A percentile compares a stretch with the other conserved stretches of the same genome.
Conservation (phyloP, 106 monocot species). For the Narthecium ossifragum region DNA sequence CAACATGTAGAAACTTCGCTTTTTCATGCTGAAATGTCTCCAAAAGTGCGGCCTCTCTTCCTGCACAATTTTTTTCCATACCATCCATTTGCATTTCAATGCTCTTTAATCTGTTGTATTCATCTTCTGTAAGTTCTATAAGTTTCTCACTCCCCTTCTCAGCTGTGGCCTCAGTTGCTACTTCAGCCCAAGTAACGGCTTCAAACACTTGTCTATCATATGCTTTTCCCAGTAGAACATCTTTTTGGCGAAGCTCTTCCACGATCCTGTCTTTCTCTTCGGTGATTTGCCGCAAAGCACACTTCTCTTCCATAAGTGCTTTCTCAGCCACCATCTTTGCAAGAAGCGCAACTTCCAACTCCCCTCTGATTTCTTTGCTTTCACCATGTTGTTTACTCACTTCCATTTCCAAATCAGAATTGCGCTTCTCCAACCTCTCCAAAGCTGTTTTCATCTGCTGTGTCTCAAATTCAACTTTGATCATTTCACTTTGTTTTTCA, state of each 20-base stretch:
- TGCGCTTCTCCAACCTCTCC: slow-evolving; percentile 31
- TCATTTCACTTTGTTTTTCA: slow-evolving; percentile 22
- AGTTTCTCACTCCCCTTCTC: slow-evolving; percentile 26
- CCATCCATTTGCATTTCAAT: slow-evolving; percentile 20
- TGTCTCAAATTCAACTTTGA: slow-evolving; percentile 31
- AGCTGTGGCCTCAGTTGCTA: slow-evolving; percentile 13
- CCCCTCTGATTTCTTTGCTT: slow-evolving; percentile 14
- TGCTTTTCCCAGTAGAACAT: slow-evolving; percentile 26
- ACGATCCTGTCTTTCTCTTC: slow-evolving; percentile 32
- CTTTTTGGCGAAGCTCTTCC: slow-evolving; percentile 29
- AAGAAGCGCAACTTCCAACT: slow-evolving; percentile 31
- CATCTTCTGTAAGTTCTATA: slow-evolving; percentile 26
- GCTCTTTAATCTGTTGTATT: slow-evolving; percentile 23
- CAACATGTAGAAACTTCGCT: slow-evolving; percentile 15
- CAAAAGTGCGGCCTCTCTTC: slow-evolving; percentile 11
- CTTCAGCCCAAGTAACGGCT: slow-evolving; percentile 11
- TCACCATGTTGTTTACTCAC: slow-evolving; percentile 22
- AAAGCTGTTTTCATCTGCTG: slow-evolving; percentile 18
- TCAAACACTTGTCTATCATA: slow-evolving; percentile 11
- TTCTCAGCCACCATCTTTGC: slow-evolving; percentile 31
- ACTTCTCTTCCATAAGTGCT: slow-evolving; percentile 20
- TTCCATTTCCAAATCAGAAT: slow-evolving; percentile 28
- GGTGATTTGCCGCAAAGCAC: slow-evolving; percentile 12
- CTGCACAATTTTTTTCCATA: slow-evolving; percentile 25
- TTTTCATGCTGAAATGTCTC: slow-evolving; percentile 30